These are phyloP conservation scores for Colletotrichum horii DNA, from an alignment of 2,329 filamentous ascomycete species.

Conservation along the genomic window DNA sequence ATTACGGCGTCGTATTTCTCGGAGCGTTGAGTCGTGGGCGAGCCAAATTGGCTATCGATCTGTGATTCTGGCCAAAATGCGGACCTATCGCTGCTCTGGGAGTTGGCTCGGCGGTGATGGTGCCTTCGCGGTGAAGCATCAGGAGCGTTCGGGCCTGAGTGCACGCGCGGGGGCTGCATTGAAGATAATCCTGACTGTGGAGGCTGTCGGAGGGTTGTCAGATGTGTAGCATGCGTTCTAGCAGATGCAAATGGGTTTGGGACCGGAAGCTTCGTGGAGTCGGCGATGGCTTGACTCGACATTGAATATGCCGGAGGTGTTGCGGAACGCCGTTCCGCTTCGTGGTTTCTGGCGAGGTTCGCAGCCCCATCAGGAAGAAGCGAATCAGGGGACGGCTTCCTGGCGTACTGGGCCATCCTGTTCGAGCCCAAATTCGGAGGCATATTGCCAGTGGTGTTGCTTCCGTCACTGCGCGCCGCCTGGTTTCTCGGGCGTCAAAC, in stretches of 20 bases:
- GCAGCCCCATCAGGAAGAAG: neutral
- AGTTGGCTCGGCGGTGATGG: slow-evolving; percentile 23
- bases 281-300: slow-evolving; percentile 31
- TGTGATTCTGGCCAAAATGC: slow-evolving; percentile 20
- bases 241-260: slow-evolving; percentile 30
- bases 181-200: slow-evolving; percentile 22
- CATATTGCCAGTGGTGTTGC: slow-evolving; percentile 7
- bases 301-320: neutral
- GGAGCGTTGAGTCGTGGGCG: slow-evolving; percentile 16
- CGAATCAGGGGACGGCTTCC: slow-evolving; percentile 8
- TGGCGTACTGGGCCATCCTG: slow-evolving; percentile 21
- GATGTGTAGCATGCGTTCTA: slow-evolving; percentile 30
- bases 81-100: slow-evolving; percentile 32
- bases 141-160: slow-evolving; percentile 23
- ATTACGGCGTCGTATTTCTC: slow-evolving; percentile 11
- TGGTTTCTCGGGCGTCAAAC: neutral
- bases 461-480: neutral
- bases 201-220: slow-evolving; percentile 22
- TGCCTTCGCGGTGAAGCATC: slow-evolving; percentile 24
- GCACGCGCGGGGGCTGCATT: slow-evolving; percentile 14
- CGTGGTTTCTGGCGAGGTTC: neutral
- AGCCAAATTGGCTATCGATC: slow-evolving; percentile 18
- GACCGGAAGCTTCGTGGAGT: slow-evolving; percentile 39
- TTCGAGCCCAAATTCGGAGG: slow-evolving; percentile 11
- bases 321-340: neutral